Percentiles rank a stretch among this genome's conserved stretches.
These are phyloP conservation scores for Dendrobium chrysotoxum DNA, from an alignment of 106 monocot species.

Conservation along the genomic window DNA sequence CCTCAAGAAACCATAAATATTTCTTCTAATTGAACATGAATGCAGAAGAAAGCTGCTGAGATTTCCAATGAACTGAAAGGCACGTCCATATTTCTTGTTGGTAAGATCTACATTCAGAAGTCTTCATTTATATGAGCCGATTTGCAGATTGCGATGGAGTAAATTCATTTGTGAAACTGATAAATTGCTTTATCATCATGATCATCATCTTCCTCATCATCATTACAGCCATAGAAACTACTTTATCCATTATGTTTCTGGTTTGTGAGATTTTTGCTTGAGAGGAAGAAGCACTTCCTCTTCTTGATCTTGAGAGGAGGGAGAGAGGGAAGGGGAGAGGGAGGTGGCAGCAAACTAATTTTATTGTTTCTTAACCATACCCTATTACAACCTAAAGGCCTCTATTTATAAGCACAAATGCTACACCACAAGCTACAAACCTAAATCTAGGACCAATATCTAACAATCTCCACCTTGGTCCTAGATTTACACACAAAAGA, in stretches of 20 bases:
- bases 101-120: constrained; percentile 20
- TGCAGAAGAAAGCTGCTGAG: constrained; percentile 62
- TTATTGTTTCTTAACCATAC: too few species aligned
- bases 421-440: too few species aligned
- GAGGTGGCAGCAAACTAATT: too few species aligned
- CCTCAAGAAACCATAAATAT: not conserved
- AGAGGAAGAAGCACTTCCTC: too few species aligned
- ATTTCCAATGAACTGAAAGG: constrained; percentile 54
- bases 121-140: not conserved
- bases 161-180: not conserved
- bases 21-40: constrained; percentile 11
- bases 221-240: not conserved
- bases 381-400: too few species aligned
- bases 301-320: too few species aligned
- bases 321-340: too few species aligned
- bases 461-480: too few species aligned
- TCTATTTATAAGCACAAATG: too few species aligned
- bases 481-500: too few species aligned
- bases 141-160: not conserved
- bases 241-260: not conserved
- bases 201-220: not conserved
- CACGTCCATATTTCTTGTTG: constrained; percentile 79
- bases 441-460: too few species aligned
- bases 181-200: not conserved
- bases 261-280: too few species aligned